Base-by-base conservation (phyloP, 768 basidiomycete genomes). In the Boletus rubescentipes region DNA sequence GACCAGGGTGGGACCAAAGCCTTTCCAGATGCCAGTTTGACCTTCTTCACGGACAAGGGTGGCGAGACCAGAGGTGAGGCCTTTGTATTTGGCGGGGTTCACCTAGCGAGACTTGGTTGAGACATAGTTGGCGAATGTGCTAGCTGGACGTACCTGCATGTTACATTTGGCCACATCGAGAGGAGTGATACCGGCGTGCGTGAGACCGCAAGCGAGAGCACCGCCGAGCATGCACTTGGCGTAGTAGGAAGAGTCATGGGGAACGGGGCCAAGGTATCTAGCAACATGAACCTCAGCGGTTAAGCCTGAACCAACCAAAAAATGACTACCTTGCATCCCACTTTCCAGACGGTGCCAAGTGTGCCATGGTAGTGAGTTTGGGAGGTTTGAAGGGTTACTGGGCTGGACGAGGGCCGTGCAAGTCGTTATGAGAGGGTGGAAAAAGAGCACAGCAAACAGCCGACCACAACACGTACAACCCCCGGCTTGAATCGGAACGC, bases 131-230 rank as follows among this genome's bases (percentile, higher is more conserved):
- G n/a, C n/a, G n/a, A n/a, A n/a, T n/a, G n/a, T n/a, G n/a, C n/a
- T n/a, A 2, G 8, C 16, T 10, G 29, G 29, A 68, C 79, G 35
- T 37, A 84, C 89, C 86, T 92, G 90, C 87, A 92, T 92, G 79
- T 92, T 92, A 73, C 90, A 91, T 76, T 92, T 92, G 61, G 87
- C 87, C 53, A 92, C 90, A 75, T 92, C 90, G 55, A 92, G 82
- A 34, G 90, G 90, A 12, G 90, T 91, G 72, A 92, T 86, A 63
- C 86, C 89, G 14, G 89, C 91, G 68, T 94, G 92, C 58, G 92
- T 94, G 68, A 89, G 21, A 75, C 92, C 92, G 63, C 92, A 94
- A 18, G 92, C 91, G 60, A 94, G 79, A 49, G 78, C 78, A 82
- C 92, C 92, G 67, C 91, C 91, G 62, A 94, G 82, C 84, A 91